Evolutionary conservation across 2,329 filamentous ascomycete genomes (phyloP), one percentile per base, ranked within the genome.

Genomic region (Colletotrichum sidae): DNA sequence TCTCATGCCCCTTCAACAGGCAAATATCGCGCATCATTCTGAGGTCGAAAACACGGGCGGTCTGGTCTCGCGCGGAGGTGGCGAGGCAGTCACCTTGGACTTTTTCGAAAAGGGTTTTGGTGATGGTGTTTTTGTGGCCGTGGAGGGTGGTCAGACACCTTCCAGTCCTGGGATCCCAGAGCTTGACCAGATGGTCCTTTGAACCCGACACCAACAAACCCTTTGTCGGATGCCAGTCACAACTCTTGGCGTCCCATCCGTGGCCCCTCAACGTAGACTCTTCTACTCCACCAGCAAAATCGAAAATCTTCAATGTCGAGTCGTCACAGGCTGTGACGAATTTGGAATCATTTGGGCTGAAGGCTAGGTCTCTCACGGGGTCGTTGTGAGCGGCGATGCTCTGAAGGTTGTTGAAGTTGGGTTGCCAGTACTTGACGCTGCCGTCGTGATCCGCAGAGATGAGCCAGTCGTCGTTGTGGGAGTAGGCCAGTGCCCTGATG

Each of bases 1-100:
- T 98, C 71, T 98, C 94, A 75, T 98, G 94, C 8, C 96, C 96
- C 71, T 95, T 92, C 25, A 99, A 86, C 51, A 98, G 87, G 71
- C 94, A 93, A 60, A 98, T 94, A 76, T 99, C 96, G 68, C 96
- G 92, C 96, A 99, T 98, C 92, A 97, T 97, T 53, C 96, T 89
- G 60, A 99, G 84, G 76, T 99, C 96, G 73, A 98, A 98, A 50
- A 99, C 89, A 66, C 96, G 89, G 8, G 94, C 94, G 1, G 93
- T 97, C 76, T 97, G 93, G 73, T 99, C 96, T 75, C 96, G 88
- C 47, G 94, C 96, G 38, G 94, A 96, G 1, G 96, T 97, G 41
- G 95, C 96, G 52, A 99, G 86, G 67, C 97, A 91, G 69, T 91
- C 86, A 37, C 93, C 94, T 73, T 92, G 91, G 9, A 92, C 90